Evolutionary conservation across 805 yeast species (phyloP).

Genomic region (Candida railenensis): DNA sequence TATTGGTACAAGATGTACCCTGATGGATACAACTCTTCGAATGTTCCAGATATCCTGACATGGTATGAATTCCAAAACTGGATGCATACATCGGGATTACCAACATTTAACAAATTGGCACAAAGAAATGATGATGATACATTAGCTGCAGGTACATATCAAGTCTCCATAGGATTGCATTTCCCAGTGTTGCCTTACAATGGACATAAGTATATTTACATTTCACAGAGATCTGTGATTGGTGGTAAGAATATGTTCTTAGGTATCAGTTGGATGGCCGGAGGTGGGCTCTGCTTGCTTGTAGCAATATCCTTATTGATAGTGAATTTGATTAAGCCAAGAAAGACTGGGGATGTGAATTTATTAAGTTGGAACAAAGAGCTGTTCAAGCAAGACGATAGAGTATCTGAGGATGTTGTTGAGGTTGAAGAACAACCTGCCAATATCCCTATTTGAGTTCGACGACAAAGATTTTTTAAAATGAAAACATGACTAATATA

Average conservation of each 20-base stretch:
- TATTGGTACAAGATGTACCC: slow-evolving; percentile 45
- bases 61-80: slow-evolving; percentile 48
- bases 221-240: slow-evolving; percentile 68
- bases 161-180: slow-evolving; percentile 66
- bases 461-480: too few species aligned
- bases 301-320: slow-evolving; percentile 52
- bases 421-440: neutral
- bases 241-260: slow-evolving; percentile 77
- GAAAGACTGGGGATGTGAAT: slow-evolving; percentile 72
- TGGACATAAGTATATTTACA: slow-evolving; percentile 65
- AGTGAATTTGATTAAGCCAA: slow-evolving; percentile 60
- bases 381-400: slow-evolving; percentile 14
- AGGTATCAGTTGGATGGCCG: slow-evolving; percentile 73
- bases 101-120: slow-evolving; percentile 48
- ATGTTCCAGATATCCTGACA: slow-evolving; percentile 42
- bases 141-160: slow-evolving; percentile 58
- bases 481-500: too few species aligned
- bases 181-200: slow-evolving; percentile 73
- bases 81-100: slow-evolving; percentile 45
- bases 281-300: slow-evolving; percentile 67
- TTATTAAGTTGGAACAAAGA: slow-evolving; percentile 71
- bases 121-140: slow-evolving; percentile 59
- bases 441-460: neutral
- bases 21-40: slow-evolving; percentile 41
- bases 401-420: neutral